Conservation (phyloP, 495 filamentous ascomycete genomes). For the Penicillium pulvis region DNA sequence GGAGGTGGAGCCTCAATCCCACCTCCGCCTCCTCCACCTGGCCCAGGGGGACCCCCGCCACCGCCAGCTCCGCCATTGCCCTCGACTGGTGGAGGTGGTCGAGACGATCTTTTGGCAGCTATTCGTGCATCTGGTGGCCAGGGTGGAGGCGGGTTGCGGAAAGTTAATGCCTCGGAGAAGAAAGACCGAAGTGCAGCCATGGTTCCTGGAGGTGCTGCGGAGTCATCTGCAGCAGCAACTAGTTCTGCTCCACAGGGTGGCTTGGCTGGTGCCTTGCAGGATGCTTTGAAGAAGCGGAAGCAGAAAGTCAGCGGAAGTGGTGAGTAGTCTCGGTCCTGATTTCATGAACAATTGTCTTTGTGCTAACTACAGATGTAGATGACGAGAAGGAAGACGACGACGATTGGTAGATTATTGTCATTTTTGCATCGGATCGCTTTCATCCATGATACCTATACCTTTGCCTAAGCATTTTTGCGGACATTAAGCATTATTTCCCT, state of each 20-base stretch:
- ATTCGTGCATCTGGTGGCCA: slow-evolving; percentile 79
- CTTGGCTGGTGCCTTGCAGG: slow-evolving; percentile 80
- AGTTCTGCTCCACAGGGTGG: slow-evolving; percentile 61
- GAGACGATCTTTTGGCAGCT: slow-evolving; percentile 73
- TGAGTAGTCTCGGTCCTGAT: slow-evolving; percentile 54
- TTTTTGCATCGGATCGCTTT: slow-evolving; percentile 12
- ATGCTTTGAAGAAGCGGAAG: slow-evolving; percentile 76
- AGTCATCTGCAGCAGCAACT: slow-evolving; percentile 48
- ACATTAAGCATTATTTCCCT: slow-evolving; percentile 20
- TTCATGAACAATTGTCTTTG: background rate
- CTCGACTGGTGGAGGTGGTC: slow-evolving; percentile 44
- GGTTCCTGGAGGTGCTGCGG: slow-evolving; percentile 60
- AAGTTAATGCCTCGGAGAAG: slow-evolving; percentile 76
- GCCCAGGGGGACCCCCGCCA: slow-evolving; percentile 49
- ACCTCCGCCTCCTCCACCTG: slow-evolving; percentile 40
- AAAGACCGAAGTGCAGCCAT: slow-evolving; percentile 75
- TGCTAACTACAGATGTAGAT: slow-evolving; percentile 52
- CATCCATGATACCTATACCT: slow-evolving; percentile 24
- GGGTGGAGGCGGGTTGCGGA: slow-evolving; percentile 69
- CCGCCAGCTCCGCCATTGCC: slow-evolving; percentile 61
- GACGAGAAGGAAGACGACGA: slow-evolving; percentile 79
- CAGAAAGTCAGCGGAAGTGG: slow-evolving; percentile 87
- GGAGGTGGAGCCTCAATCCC: slow-evolving; percentile 40
- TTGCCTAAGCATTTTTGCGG: slow-evolving; percentile 23
- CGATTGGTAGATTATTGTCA: slow-evolving; percentile 59